Percentiles rank a stretch among this genome's conserved stretches.
Conservation (phyloP, 441 rosid species). For the Breynia disticha region DNA sequence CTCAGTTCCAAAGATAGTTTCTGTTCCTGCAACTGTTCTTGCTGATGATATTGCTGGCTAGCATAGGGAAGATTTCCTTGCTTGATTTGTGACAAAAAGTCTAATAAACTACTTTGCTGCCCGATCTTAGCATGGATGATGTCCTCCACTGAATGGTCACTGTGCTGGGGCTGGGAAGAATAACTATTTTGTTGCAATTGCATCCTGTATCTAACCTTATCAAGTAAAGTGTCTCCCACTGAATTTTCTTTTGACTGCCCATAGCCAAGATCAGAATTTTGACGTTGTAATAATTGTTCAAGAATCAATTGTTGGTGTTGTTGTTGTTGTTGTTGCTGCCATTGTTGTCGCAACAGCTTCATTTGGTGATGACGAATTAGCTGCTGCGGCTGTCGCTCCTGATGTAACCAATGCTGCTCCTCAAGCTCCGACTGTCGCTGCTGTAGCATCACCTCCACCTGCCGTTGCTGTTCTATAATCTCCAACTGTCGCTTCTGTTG, state of each 20-base stretch:
- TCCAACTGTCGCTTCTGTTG: slow-evolving; percentile 10
- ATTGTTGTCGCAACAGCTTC: slow-evolving; percentile 14
- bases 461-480: slow-evolving; percentile 16
- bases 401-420: slow-evolving; percentile 8
- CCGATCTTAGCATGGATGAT: slow-evolving; percentile 22
- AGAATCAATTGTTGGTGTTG: slow-evolving; percentile 23
- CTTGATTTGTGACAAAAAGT: slow-evolving; percentile 15
- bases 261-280: slow-evolving; percentile 21
- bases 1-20: slow-evolving; percentile 27
- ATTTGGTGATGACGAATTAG: slow-evolving; percentile 18
- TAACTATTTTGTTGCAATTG: slow-evolving; percentile 20
- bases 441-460: not conserved
- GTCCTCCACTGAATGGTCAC: slow-evolving; percentile 22
- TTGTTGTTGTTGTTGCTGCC: slow-evolving; percentile 19
- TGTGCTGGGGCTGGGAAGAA: slow-evolving; percentile 16
- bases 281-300: slow-evolving; percentile 23
- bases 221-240: slow-evolving; percentile 17
- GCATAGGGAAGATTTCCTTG: slow-evolving; percentile 16
- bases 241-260: slow-evolving; percentile 19
- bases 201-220: slow-evolving; percentile 18
- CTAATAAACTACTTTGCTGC: slow-evolving; percentile 17
- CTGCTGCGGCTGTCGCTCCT: slow-evolving; percentile 13
- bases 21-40: slow-evolving; percentile 30
- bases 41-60: slow-evolving; percentile 26
- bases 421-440: slow-evolving; percentile 19